Evolutionary conservation across 495 filamentous ascomycete genomes (phyloP).

Genomic region (Aspergillus conjunctus): DNA sequence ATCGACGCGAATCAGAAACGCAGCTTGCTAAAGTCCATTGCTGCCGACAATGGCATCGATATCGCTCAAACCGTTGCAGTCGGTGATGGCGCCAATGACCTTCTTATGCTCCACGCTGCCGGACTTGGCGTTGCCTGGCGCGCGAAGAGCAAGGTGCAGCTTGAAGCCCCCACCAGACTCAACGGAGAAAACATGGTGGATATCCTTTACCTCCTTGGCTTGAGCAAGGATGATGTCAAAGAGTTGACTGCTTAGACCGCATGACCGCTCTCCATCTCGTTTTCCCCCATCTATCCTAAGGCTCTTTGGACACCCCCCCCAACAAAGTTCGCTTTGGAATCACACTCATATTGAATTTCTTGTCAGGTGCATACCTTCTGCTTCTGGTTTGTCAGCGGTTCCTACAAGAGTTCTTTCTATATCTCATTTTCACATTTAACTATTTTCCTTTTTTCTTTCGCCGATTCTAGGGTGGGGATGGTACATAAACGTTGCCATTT

Average conservation of each 20-base stretch:
- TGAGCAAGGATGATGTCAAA: conserved; percentile 65
- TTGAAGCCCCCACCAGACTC: conserved; percentile 76
- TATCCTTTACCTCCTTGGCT: conserved; percentile 81
- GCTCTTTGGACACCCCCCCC: background rate
- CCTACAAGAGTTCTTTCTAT: conserved; percentile 7
- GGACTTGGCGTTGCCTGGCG: conserved; percentile 92
- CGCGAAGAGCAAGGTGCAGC: conserved; percentile 89
- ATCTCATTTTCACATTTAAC: background rate
- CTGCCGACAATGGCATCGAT: conserved; percentile 67
- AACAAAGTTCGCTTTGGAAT: background rate
- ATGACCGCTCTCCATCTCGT: conserved; percentile 12
- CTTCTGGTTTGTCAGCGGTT: conserved; percentile 7
- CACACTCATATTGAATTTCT: conserved; percentile 1
- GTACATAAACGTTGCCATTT: background rate
- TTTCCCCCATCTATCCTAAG: background rate
- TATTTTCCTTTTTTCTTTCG: background rate
- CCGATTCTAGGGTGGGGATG: conserved; percentile 3
- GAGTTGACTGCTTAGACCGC: conserved; percentile 41
- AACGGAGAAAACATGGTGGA: conserved; percentile 80
- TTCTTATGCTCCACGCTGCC: conserved; percentile 87
- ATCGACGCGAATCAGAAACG: conserved; percentile 82
- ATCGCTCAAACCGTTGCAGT: conserved; percentile 81
- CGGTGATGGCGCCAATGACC: conserved; percentile 93
- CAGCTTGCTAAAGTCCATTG: conserved; percentile 73
- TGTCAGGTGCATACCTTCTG: conserved; percentile 5